Conservation (phyloP, 345 rosid species). For the Raphanus raphanistrum region DNA sequence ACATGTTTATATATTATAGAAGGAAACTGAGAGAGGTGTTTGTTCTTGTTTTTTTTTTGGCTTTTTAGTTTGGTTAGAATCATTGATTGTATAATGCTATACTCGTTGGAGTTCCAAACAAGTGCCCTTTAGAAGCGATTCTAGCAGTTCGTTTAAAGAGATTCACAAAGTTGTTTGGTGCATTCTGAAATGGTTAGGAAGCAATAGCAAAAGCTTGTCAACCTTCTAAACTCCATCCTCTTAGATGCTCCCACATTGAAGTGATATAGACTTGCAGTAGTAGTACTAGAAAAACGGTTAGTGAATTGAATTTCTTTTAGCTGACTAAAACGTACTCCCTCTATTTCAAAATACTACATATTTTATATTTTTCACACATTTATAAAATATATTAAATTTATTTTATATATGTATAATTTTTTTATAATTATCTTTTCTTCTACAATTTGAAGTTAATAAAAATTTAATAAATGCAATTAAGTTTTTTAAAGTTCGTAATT, state of each 20-base stretch:
- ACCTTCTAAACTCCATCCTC: background rate
- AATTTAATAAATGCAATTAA: no score
- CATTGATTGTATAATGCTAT: background rate
- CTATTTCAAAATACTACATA: no score
- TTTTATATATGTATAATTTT: no score
- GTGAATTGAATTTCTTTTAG: no score
- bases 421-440: no score
- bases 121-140: background rate
- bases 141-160: background rate
- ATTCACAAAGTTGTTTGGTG: background rate
- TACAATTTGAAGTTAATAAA: no score
- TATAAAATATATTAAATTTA: no score
- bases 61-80: background rate
- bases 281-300: no score
- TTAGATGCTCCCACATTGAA: background rate
- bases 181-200: background rate
- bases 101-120: background rate
- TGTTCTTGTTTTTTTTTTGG: background rate
- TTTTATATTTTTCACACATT: no score
- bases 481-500: no score
- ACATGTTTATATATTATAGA: slow-evolving; percentile 21
- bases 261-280: background rate
- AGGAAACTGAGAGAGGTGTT: background rate
- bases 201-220: background rate
- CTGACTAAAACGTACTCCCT: no score